phyloP scores from a whole-genome alignment of 2,329 filamentous ascomycete species.

The Gnomoniopsis sp. region DNA sequence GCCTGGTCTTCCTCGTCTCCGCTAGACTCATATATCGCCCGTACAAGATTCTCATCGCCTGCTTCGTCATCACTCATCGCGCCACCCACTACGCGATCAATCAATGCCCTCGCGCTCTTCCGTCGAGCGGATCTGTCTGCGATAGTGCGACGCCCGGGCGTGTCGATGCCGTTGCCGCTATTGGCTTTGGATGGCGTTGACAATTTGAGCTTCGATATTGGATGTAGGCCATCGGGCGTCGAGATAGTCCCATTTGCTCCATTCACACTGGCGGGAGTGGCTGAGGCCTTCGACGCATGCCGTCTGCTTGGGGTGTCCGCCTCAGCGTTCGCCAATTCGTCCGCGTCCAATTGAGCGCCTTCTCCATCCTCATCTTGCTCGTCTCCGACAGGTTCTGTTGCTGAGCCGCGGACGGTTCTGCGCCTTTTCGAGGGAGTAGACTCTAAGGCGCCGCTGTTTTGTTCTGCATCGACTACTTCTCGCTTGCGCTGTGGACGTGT shows the following conservation, averaged over 20 bases:
- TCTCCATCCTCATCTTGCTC: slow-evolving; percentile 5
- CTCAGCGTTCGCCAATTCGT: slow-evolving; percentile 19
- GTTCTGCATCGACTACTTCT: not conserved
- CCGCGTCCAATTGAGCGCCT: slow-evolving; percentile 5
- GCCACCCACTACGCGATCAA: slow-evolving; percentile 66
- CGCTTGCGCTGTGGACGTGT: not conserved
- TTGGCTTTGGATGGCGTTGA: slow-evolving; percentile 37
- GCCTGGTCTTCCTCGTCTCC: slow-evolving; percentile 33
- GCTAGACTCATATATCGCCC: slow-evolving; percentile 62
- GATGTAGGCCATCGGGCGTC: slow-evolving; percentile 28
- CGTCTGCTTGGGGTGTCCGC: slow-evolving; percentile 28
- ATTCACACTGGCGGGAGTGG: slow-evolving; percentile 9
- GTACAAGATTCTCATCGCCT: slow-evolving; percentile 64
- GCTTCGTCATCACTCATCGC: slow-evolving; percentile 68
- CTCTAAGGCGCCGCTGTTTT: not conserved
- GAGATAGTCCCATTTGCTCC: slow-evolving; percentile 27
- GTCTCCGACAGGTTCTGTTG: not conserved
- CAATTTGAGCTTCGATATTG: slow-evolving; percentile 30
- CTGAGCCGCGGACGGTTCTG: not conserved
- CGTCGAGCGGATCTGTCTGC: slow-evolving; percentile 82
- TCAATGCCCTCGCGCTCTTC: slow-evolving; percentile 76
- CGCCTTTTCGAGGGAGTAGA: slow-evolving; percentile 6
- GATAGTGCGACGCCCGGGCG: slow-evolving; percentile 64
- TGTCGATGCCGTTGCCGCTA: slow-evolving; percentile 37
- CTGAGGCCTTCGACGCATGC: slow-evolving; percentile 22